phyloP scores from a whole-genome alignment of 148 eudicot genomes.

The Fagopyrum homotropicum region DNA sequence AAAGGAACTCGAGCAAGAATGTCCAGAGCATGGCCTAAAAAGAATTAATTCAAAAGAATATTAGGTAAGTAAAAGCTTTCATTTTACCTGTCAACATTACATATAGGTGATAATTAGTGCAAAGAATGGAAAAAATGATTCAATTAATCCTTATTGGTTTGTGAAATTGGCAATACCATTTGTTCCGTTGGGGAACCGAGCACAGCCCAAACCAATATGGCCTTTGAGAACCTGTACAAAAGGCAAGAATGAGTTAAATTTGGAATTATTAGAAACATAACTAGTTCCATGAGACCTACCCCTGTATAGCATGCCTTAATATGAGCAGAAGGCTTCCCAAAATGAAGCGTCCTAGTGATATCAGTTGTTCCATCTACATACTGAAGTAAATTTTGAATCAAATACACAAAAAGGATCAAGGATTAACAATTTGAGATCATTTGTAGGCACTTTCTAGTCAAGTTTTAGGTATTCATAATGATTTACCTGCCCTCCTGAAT shows the following conservation, averaged over 20 bases:
- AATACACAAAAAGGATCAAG: background rate
- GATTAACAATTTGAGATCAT: background rate
- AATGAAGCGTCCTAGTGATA: conserved; percentile 94
- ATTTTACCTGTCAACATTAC: background rate
- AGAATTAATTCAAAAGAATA: background rate
- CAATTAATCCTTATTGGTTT: background rate
- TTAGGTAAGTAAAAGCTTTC: background rate
- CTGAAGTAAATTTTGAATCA: conserved; percentile 22
- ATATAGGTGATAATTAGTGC: background rate
- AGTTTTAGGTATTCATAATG: conserved; percentile 11
- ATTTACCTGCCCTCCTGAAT: conserved; percentile 94
- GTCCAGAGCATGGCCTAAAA: conserved; percentile 73
- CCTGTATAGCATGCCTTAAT: conserved; percentile 91
- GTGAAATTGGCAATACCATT: conserved; percentile 44
- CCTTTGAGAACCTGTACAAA: conserved; percentile 82
- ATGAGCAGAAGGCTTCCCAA: conserved; percentile 87
- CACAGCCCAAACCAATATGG: conserved; percentile 76
- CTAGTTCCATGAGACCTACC: conserved; percentile 38
- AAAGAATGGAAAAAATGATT: background rate
- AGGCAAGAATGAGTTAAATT: background rate
- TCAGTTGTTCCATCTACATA: conserved; percentile 97
- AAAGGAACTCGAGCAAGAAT: conserved; percentile 86
- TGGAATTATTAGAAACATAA: background rate
- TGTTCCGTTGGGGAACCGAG: conserved; percentile 92
- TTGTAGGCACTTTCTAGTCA: background rate